These are phyloP conservation scores for Aspergillus ochraceus DNA, from an alignment of 2,329 filamentous ascomycete species.

Conservation along the genomic window DNA sequence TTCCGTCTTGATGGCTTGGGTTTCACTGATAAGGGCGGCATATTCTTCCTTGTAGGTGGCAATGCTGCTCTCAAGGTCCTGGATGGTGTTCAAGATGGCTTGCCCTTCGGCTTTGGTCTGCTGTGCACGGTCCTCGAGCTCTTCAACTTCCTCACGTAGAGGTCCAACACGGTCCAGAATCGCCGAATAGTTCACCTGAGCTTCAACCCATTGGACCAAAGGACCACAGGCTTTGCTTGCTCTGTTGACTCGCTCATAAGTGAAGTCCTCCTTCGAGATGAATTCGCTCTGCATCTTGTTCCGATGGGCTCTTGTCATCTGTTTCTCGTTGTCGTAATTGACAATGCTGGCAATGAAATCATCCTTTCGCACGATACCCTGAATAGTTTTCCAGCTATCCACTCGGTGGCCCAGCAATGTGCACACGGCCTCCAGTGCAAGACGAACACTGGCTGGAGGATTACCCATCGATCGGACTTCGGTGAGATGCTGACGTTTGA, in stretches of 20 bases:
- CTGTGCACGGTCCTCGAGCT: conserved; percentile 83
- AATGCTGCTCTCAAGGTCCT: conserved; percentile 83
- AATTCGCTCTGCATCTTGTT: conserved; percentile 91
- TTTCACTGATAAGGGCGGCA: conserved; percentile 92
- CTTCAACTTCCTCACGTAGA: conserved; percentile 81
- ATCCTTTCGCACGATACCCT: conserved; percentile 82
- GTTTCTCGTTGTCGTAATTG: conserved; percentile 90
- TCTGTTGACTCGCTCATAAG: conserved; percentile 91
- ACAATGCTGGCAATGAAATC: conserved; percentile 98
- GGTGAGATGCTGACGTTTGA: conserved; percentile 94
- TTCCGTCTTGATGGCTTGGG: conserved; percentile 93
- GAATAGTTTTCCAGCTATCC: conserved; percentile 87
- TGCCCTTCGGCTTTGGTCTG: conserved; percentile 92
- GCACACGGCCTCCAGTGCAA: conserved; percentile 95
- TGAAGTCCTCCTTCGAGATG: conserved; percentile 90
- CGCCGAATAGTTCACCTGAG: conserved; percentile 96
- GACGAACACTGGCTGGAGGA: conserved; percentile 83
- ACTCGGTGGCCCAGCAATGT: conserved; percentile 89
- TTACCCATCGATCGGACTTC: conserved; percentile 97
- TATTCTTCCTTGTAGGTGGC: conserved; percentile 95
- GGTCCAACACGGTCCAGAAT: conserved; percentile 94
- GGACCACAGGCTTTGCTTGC: conserved; percentile 97
- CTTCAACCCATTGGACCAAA: conserved; percentile 93
- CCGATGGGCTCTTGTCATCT: conserved; percentile 83
- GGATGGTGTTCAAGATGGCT: conserved; percentile 85